phyloP scores from a whole-genome alignment of 805 yeast species.

The Cyberlindnera saturnus region DNA sequence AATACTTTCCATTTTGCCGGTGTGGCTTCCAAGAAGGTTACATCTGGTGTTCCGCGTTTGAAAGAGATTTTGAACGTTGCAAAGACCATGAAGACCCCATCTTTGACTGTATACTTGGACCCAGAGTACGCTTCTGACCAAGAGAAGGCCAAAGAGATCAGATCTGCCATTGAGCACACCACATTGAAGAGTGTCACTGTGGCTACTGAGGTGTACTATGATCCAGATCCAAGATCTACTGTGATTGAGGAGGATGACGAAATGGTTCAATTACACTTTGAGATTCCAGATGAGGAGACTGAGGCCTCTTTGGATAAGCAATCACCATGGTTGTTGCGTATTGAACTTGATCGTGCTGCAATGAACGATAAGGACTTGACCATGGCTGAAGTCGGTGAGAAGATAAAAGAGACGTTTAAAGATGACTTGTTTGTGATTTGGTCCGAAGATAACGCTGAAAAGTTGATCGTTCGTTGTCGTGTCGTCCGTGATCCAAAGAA shows the following conservation, averaged over 20 bases:
- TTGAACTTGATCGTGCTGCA: slow-evolving; percentile 96
- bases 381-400: slow-evolving; percentile 97
- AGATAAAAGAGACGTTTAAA: slow-evolving; percentile 86
- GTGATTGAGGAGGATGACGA: slow-evolving; percentile 95
- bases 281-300: slow-evolving; percentile 96
- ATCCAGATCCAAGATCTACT: slow-evolving; percentile 97
- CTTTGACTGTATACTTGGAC: slow-evolving; percentile 86
- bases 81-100: slow-evolving; percentile 98
- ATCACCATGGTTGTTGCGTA: slow-evolving; percentile 96
- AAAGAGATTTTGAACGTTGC: slow-evolving; percentile 98
- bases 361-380: slow-evolving; percentile 97
- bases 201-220: slow-evolving; percentile 95
- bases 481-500: slow-evolving; percentile 95
- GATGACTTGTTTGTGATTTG: slow-evolving; percentile 95
- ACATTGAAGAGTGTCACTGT: slow-evolving; percentile 91
- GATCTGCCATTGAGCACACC: slow-evolving; percentile 96
- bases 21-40: slow-evolving; percentile 93
- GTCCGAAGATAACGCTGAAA: slow-evolving; percentile 99
- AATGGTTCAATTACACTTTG: slow-evolving; percentile 94
- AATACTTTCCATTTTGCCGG: slow-evolving; percentile 98
- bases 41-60: slow-evolving; percentile 95
- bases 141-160: slow-evolving; percentile 90
- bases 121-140: slow-evolving; percentile 79
- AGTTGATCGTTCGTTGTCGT: slow-evolving; percentile 95
- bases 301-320: slow-evolving; percentile 91